Base-by-base conservation (phyloP, 306 rosid species). In the Mimosa bimucronata region DNA sequence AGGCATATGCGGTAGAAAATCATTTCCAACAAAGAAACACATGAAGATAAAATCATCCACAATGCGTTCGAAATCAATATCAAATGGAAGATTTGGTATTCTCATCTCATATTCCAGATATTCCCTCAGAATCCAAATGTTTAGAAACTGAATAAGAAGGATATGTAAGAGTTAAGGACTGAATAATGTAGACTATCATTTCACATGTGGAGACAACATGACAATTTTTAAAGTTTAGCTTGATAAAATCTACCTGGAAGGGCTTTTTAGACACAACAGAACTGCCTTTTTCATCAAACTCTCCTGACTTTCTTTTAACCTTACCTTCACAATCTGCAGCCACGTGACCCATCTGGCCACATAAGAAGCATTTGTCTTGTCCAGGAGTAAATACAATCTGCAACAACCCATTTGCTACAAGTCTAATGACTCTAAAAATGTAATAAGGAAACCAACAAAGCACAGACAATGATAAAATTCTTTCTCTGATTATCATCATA, bases 1-100 rank as follows among this genome's bases (percentile, higher is more conserved):
- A 34, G 99, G 98, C 99, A 96, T 93, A 79, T 96, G 99, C 5
- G 99, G 99, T 74, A 95, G 89, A 85, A 96, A 96, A 87, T 96
- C 99, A 69, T 96, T 96, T 78, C 99, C 99, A 67, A 96, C 98
- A 38, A 96, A 96, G 80, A 96, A 96, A 77, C 99, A 96, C 26
- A 96, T 88, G 85, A 96, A 96, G 85, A 96, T 92, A 80, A 96
- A 96, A 80, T 96, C 99, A 88, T 96, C 99, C 83, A 91, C 92
- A 66, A 96, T 86, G 83, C 97, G 74, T 87, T 96, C 99, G 53
- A 91, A 77, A 85, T 93, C 94, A 65, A 89, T 82, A 89, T 91
- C 88, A 40, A 91, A 86, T 29, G 97, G 90, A 76, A 77, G 9
- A 85, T 90, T 89, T 8, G 98, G 98, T 65, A 96, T 89, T 85